Conservation (phyloP, 495 filamentous ascomycete species). For the Beverwykella pulmonaria region DNA sequence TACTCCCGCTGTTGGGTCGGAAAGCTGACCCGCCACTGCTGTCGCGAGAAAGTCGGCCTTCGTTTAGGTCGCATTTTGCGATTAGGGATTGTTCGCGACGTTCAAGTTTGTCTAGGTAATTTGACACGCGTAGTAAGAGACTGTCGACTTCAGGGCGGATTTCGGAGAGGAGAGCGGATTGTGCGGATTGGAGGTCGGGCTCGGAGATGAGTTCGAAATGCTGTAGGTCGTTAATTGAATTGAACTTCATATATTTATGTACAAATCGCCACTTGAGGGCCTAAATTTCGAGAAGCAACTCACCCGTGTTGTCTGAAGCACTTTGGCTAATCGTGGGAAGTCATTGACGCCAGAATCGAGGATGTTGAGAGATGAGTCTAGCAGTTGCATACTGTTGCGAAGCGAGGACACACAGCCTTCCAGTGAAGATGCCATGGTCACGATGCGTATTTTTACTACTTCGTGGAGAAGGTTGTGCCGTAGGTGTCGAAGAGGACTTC, state of each 20-base stretch:
- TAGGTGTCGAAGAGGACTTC: neutral
- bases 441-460: neutral
- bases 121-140: constrained; percentile 65
- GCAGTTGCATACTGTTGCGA: constrained; percentile 68
- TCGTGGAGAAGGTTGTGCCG: neutral
- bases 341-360: constrained; percentile 72
- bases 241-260: neutral
- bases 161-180: constrained; percentile 68
- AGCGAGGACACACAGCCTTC: constrained; percentile 70
- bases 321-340: constrained; percentile 72
- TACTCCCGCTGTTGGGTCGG: constrained; percentile 26
- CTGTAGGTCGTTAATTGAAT: constrained; percentile 44
- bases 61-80: constrained; percentile 70
- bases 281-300: constrained; percentile 18
- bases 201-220: constrained; percentile 81
- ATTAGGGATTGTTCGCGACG: constrained; percentile 69
- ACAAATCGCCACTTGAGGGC: neutral
- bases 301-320: constrained; percentile 72
- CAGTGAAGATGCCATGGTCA: constrained; percentile 50
- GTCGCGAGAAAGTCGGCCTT: constrained; percentile 61
- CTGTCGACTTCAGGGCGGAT: constrained; percentile 73
- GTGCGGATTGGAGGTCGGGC: constrained; percentile 66
- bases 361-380: constrained; percentile 72
- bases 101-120: constrained; percentile 72
- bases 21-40: constrained; percentile 27